These are phyloP conservation scores for Tetracladium maxilliforme DNA, from an alignment of 2,329 filamentous ascomycete genomes.

Conservation along the genomic window DNA sequence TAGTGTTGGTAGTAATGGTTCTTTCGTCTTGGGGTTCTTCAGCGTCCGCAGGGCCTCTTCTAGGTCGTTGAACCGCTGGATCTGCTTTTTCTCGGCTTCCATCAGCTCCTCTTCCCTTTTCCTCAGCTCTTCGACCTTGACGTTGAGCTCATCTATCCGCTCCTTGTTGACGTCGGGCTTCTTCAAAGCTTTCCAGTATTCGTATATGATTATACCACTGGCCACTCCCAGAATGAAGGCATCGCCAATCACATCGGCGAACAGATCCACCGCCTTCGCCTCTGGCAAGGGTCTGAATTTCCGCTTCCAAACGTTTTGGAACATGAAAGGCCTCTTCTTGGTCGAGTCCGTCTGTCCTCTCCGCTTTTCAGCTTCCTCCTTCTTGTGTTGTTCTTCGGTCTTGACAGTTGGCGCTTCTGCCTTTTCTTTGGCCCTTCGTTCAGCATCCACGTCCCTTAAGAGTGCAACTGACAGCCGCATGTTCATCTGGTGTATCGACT, in stretches of 20 bases:
- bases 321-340: conserved; percentile 12
- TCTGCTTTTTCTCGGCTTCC: conserved; percentile 20
- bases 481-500: conserved; percentile 50
- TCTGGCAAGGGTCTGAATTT: conserved; percentile 50
- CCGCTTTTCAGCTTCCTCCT: conserved; percentile 31
- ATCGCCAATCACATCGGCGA: conserved; percentile 51
- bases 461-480: conserved; percentile 48
- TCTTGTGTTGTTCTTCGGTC: conserved; percentile 43
- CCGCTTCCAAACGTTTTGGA: conserved; percentile 43
- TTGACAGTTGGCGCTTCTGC: conserved; percentile 50
- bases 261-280: conserved; percentile 49
- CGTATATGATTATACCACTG: conserved; percentile 40
- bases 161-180: conserved; percentile 45
- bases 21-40: conserved; percentile 8
- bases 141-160: conserved; percentile 32
- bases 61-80: conserved; percentile 12
- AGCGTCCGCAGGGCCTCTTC: conserved; percentile 15
- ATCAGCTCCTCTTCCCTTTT: conserved; percentile 35
- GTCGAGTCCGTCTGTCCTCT: conserved; percentile 18
- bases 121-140: conserved; percentile 32
- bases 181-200: conserved; percentile 41
- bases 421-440: conserved; percentile 43
- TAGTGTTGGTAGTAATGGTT: conserved; percentile 5
- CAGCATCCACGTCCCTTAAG: conserved; percentile 40
- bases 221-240: conserved; percentile 47